phyloP scores from a whole-genome alignment of 371 early-diverging fungal genomes.

The Blastocladiella emersonii region DNA sequence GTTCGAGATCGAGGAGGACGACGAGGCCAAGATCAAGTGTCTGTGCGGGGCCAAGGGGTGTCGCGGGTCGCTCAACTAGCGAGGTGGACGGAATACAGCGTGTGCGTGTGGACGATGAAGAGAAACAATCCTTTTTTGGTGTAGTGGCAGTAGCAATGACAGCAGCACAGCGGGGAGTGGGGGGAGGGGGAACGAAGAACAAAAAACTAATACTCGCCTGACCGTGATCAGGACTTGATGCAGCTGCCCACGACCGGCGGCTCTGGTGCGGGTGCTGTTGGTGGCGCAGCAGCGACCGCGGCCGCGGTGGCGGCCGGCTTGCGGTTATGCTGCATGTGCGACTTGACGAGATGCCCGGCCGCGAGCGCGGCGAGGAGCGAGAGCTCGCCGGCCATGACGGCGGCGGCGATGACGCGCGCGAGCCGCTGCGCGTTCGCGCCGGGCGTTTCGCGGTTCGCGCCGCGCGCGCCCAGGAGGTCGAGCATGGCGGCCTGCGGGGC shows the following conservation, averaged over 20 bases:
- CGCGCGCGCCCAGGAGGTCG: conserved; percentile 78
- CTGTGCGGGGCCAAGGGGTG: conserved; percentile 74
- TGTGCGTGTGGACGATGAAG: background rate
- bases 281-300: background rate
- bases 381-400: conserved; percentile 95
- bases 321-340: conserved; percentile 74
- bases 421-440: conserved; percentile 77
- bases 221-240: background rate
- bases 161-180: no score
- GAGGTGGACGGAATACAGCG: background rate
- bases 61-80: conserved; percentile 47
- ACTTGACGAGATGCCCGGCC: conserved; percentile 69
- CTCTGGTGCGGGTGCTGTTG: background rate
- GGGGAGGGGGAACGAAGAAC: no score
- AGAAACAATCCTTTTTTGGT: no score
- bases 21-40: conserved; percentile 85
- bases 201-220: no score
- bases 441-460: conserved; percentile 65
- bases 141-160: no score
- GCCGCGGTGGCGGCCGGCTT: background rate
- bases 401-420: conserved; percentile 77
- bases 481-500: conserved; percentile 79
- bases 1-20: conserved; percentile 24
- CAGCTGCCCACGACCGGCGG: background rate
- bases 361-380: conserved; percentile 74